Evolutionary conservation across 2,329 filamentous ascomycete genomes (phyloP).

Genomic region (Cercospora janseana): DNA sequence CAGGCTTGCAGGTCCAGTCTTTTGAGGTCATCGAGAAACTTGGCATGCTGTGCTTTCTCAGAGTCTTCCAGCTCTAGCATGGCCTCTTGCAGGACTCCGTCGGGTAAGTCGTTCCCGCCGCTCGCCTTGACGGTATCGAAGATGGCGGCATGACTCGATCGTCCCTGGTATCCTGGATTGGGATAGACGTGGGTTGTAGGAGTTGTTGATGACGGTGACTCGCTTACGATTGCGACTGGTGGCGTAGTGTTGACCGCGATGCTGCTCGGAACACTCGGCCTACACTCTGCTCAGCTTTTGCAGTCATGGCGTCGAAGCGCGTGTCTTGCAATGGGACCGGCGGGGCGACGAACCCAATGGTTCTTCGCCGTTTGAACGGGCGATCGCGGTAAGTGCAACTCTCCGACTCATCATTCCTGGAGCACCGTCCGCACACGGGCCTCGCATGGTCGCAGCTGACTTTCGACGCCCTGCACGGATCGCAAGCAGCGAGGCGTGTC

Average conservation of each 20-base stretch:
- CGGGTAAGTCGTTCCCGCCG: conserved; percentile 4
- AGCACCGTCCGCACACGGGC: conserved; percentile 33
- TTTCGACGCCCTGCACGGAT: conserved; percentile 35
- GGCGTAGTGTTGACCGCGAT: conserved; percentile 12
- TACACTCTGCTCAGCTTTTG: neutral
- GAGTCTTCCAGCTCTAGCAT: conserved; percentile 21
- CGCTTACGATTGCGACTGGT: conserved; percentile 11
- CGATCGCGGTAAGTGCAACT: conserved; percentile 32
- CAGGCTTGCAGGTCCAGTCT: conserved; percentile 20
- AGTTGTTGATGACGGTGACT: conserved; percentile 14
- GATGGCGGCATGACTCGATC: conserved; percentile 36
- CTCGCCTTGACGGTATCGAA: conserved; percentile 36
- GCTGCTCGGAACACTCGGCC: neutral
- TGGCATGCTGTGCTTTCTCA: conserved; percentile 25
- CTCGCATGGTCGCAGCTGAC: conserved; percentile 34
- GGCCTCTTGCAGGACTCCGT: conserved; percentile 3
- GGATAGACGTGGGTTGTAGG: conserved; percentile 31
- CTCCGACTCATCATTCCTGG: conserved; percentile 22
- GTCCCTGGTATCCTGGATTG: conserved; percentile 38
- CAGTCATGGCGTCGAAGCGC: neutral
- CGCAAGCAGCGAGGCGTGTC: conserved; percentile 30
- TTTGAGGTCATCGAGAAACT: conserved; percentile 24
- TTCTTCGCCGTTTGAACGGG: conserved; percentile 32
- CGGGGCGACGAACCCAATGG: neutral
- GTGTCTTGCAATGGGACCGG: neutral